Conservation (phyloP, 164 flowering plant genomes). For the Taxillus chinensis region DNA sequence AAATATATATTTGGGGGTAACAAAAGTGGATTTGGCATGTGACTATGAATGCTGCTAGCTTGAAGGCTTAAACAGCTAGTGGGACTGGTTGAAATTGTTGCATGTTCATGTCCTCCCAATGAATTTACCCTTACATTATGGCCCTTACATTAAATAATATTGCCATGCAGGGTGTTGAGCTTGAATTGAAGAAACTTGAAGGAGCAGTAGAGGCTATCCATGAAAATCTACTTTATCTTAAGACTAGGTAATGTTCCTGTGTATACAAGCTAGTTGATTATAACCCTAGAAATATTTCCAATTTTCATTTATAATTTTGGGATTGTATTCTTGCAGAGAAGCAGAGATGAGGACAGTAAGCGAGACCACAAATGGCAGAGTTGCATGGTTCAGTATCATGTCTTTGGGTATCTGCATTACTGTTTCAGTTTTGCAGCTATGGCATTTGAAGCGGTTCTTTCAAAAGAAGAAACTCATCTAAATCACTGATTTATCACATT, state of each 20-base stretch:
- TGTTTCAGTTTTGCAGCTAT: slow-evolving; percentile 55
- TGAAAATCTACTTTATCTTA: slow-evolving; percentile 70
- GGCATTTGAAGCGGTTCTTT: slow-evolving; percentile 76
- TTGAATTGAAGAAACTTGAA: slow-evolving; percentile 90
- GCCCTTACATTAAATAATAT: not conserved
- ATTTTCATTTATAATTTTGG: too few relatives aligned
- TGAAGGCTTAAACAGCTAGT: too few relatives aligned
- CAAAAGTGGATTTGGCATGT: too few relatives aligned
- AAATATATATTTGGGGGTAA: too few relatives aligned
- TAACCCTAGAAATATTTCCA: too few relatives aligned
- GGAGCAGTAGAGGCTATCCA: slow-evolving; percentile 86
- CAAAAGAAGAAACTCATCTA: slow-evolving; percentile 90
- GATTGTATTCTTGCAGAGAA: slow-evolving; percentile 21
- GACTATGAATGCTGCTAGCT: too few relatives aligned
- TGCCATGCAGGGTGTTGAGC: slow-evolving; percentile 68
- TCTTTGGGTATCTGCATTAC: slow-evolving; percentile 75
- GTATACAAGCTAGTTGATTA: not conserved
- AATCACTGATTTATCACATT: slow-evolving; percentile 3
- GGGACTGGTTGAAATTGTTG: not conserved
- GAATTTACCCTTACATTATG: not conserved
- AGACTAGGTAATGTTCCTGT: slow-evolving; percentile 39
- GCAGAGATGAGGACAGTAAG: slow-evolving; percentile 76
- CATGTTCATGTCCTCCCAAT: not conserved
- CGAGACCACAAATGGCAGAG: slow-evolving; percentile 67
- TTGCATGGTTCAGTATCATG: slow-evolving; percentile 75